Conservation (phyloP, 2,329 filamentous ascomycete genomes). For the Fusarium albosuccineum region DNA sequence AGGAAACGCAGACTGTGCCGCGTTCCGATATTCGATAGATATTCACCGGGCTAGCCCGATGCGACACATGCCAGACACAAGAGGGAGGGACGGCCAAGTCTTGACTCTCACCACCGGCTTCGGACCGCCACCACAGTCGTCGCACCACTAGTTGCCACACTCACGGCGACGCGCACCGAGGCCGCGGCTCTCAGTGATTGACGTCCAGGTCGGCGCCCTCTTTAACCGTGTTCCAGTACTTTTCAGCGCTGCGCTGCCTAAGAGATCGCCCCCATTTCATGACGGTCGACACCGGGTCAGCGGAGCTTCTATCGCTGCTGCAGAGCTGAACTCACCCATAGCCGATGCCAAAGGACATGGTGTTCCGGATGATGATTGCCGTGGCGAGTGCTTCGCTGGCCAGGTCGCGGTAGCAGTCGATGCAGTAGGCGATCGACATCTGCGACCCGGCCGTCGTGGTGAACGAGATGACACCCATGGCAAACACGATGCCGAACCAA, state of each 20-base stretch:
- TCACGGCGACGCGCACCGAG: background rate
- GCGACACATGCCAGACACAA: no score
- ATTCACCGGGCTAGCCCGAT: no score
- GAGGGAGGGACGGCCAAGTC: no score
- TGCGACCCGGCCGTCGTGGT: conserved; percentile 1
- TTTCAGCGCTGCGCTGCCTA: conserved; percentile 18
- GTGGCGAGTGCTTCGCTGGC: conserved; percentile 8
- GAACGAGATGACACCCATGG: conserved; percentile 8
- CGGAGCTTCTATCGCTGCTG: background rate
- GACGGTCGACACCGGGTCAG: background rate
- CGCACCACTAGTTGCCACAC: background rate
- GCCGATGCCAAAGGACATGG: conserved; percentile 11
- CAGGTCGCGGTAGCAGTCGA: conserved; percentile 10
- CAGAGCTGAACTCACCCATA: background rate
- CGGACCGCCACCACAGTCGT: no score
- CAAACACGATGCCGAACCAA: conserved; percentile 1
- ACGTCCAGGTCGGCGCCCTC: conserved; percentile 1
- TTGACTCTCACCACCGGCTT: no score
- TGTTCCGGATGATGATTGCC: conserved; percentile 13
- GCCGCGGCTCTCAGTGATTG: background rate
- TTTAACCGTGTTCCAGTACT: conserved; percentile 10
- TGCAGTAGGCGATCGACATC: conserved; percentile 14
- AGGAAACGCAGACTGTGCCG: no score
- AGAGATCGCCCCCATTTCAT: conserved; percentile 6
- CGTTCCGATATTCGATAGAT: no score